Conservation (phyloP, 148 eudicot species). For the Rhododendron griersonianum region DNA sequence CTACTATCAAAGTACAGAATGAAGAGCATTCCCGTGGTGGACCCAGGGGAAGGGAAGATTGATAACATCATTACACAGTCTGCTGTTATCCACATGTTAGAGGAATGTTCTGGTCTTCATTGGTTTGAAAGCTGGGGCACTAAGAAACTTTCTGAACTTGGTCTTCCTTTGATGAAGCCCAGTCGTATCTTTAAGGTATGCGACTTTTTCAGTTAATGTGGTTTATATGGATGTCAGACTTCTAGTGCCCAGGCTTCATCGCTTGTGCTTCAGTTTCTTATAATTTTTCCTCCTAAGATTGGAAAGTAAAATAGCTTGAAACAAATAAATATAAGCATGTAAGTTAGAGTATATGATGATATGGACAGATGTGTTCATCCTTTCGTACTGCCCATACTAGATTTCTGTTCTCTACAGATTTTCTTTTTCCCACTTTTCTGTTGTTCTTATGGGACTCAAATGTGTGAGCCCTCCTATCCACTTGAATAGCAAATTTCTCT, state of each 20-base stretch:
- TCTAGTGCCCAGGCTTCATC: not conserved
- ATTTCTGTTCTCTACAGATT: not conserved
- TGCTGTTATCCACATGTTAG: constrained; percentile 92
- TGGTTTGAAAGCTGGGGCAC: constrained; percentile 94
- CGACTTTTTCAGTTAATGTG: not conserved
- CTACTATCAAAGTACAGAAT: constrained; percentile 89
- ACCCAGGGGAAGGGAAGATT: constrained; percentile 63
- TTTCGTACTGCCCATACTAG: not conserved
- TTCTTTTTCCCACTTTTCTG: not conserved
- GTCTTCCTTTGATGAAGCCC: constrained; percentile 76
- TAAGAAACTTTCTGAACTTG: constrained; percentile 64
- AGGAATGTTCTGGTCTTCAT: constrained; percentile 87
- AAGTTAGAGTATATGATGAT: not conserved
- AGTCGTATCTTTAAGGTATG: constrained; percentile 56
- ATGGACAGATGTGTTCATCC: not conserved
- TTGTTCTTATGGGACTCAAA: not conserved
- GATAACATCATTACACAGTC: constrained; percentile 84
- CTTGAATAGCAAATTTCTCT: not conserved
- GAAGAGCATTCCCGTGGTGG: constrained; percentile 93
- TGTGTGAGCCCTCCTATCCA: not conserved
- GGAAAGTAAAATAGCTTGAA: not conserved
- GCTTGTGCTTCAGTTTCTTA: not conserved
- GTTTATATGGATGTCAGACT: not conserved
- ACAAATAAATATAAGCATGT: not conserved
- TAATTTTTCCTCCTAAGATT: not conserved